Evolutionary conservation across 2,329 filamentous ascomycete genomes (phyloP).

Genomic region (Hymenoscyphus repandus): DNA sequence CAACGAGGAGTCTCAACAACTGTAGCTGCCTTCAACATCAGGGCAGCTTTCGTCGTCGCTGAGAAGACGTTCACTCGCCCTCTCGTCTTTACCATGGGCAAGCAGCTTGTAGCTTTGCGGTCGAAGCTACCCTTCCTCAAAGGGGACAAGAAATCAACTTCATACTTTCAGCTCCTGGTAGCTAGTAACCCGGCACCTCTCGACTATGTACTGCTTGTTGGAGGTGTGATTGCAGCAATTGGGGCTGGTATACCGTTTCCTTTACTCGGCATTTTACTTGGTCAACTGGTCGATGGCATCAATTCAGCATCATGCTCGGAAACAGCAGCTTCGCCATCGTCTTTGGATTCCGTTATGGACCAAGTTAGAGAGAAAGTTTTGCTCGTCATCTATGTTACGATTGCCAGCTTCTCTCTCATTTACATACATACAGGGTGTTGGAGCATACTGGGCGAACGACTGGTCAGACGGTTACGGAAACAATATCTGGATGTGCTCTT

Average conservation of each 20-base stretch:
- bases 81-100: neutral
- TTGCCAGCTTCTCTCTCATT: slow-evolving; percentile 57
- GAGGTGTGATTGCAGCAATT: slow-evolving; percentile 42
- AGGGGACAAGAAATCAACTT: neutral
- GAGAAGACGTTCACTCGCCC: no score
- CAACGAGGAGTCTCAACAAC: no score
- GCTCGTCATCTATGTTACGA: slow-evolving; percentile 56
- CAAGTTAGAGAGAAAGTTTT: slow-evolving; percentile 44
- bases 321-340: neutral
- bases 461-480: slow-evolving; percentile 49
- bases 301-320: slow-evolving; percentile 43
- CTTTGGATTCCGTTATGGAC: slow-evolving; percentile 2
- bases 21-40: no score
- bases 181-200: slow-evolving; percentile 11
- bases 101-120: neutral
- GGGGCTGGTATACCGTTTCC: slow-evolving; percentile 58
- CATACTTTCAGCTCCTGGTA: slow-evolving; percentile 16
- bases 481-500: slow-evolving; percentile 46
- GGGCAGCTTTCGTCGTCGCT: no score
- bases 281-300: slow-evolving; percentile 57
- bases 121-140: neutral
- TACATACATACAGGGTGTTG: slow-evolving; percentile 59
- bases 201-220: slow-evolving; percentile 32
- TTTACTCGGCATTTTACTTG: slow-evolving; percentile 59
- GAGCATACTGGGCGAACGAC: slow-evolving; percentile 49